Conservation (phyloP, 2,329 filamentous ascomycete genomes). For the Chrysoporthe deuterocubensis region DNA sequence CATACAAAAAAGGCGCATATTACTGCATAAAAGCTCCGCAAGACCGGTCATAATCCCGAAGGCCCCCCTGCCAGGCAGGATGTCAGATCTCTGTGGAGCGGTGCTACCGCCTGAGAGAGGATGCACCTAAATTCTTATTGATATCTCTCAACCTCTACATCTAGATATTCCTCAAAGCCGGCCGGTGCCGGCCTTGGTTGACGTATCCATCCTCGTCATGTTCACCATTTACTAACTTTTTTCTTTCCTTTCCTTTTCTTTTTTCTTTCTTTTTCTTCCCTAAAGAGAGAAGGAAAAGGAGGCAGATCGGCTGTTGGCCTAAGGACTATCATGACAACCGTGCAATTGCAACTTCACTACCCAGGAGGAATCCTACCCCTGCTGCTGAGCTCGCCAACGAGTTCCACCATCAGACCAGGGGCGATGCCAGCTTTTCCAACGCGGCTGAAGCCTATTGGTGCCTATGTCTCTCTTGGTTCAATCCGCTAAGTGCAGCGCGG, state of each 20-base stretch:
- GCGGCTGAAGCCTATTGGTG: slow-evolving; percentile 6
- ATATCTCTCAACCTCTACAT: too few relatives aligned
- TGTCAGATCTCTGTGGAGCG: too few relatives aligned
- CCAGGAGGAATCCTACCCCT: neutral
- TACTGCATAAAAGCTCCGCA: too few relatives aligned
- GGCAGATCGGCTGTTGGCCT: too few relatives aligned
- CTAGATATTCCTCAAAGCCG: too few relatives aligned
- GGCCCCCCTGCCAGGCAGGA: too few relatives aligned
- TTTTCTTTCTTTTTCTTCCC: neutral
- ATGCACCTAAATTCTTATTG: too few relatives aligned
- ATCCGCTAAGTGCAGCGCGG: neutral
- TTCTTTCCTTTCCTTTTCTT: neutral
- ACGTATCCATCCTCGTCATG: neutral
- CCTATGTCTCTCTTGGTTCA: neutral
- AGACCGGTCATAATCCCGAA: too few relatives aligned
- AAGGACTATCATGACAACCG: neutral
- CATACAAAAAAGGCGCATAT: too few relatives aligned
- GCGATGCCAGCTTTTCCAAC: neutral
- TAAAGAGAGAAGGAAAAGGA: too few relatives aligned
- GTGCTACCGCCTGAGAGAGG: too few relatives aligned
- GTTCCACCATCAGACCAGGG: neutral
- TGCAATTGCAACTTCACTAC: neutral
- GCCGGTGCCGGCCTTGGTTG: too few relatives aligned
- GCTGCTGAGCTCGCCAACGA: neutral
- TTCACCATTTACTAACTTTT: neutral